A percentile compares a stretch with the other conserved stretches of the same genome.
phyloP scores from a whole-genome alignment of 2,329 filamentous ascomycete species.

The Escovopsis weberi region DNA sequence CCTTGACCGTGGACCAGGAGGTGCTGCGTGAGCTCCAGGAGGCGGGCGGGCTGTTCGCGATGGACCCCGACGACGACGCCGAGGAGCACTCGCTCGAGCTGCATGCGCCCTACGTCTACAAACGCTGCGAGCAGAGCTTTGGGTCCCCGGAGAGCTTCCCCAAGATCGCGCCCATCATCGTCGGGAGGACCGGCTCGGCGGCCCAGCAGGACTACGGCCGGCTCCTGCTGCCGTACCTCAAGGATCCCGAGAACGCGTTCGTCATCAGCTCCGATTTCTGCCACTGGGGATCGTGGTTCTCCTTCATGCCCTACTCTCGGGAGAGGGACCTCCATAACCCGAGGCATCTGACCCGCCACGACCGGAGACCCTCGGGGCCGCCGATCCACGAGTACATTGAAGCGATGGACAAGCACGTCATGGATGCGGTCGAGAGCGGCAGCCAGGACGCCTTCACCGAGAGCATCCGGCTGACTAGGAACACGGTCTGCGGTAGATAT shows the following conservation, averaged over 20 bases:
- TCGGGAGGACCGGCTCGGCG: conserved; percentile 53
- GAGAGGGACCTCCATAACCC: conserved; percentile 25
- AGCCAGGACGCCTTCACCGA: conserved; percentile 54
- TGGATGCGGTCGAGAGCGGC: conserved; percentile 71
- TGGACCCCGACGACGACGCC: conserved; percentile 54
- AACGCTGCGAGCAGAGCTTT: conserved; percentile 45
- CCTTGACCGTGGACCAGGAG: conserved; percentile 48
- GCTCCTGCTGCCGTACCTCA: conserved; percentile 64
- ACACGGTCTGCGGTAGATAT: conserved; percentile 89
- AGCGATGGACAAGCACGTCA: conserved; percentile 63
- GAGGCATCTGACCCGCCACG: conserved; percentile 21
- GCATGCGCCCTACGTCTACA: conserved; percentile 89
- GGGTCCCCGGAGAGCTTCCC: conserved; percentile 44
- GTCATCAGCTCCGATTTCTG: conserved; percentile 93
- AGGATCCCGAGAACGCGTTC: conserved; percentile 63
- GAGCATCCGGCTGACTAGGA: conserved; percentile 57
- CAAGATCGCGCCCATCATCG: conserved; percentile 67
- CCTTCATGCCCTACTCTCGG: conserved; percentile 60
- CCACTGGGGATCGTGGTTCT: conserved; percentile 79
- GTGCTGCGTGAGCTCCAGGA: conserved; percentile 35
- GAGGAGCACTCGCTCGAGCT: conserved; percentile 91
- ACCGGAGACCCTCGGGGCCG: conserved; percentile 21
- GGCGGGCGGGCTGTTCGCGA: conserved; percentile 27
- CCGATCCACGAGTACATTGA: conserved; percentile 77
- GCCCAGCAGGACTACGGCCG: conserved; percentile 56